phyloP scores from a whole-genome alignment of 148 eudicot species.

The Salicornia ramosissima region DNA sequence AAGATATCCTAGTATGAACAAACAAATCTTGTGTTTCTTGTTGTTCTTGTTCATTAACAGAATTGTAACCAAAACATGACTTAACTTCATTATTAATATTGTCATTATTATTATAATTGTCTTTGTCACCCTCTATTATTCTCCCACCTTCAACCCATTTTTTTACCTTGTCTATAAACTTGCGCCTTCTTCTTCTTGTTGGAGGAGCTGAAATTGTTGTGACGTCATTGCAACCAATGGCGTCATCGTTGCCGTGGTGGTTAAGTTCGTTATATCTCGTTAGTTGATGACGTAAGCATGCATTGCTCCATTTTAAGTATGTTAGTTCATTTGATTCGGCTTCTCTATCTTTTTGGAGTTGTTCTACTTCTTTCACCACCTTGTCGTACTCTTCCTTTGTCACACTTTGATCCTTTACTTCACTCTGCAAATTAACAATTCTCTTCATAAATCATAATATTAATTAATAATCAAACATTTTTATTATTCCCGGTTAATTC shows the following conservation, averaged over 20 bases:
- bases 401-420: slow-evolving; percentile 26
- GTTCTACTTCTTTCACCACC: slow-evolving; percentile 37
- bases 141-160: slow-evolving; percentile 59
- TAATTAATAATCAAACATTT: too few species aligned
- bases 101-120: slow-evolving; percentile 7
- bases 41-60: slow-evolving; percentile 24
- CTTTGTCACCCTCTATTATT: slow-evolving; percentile 22
- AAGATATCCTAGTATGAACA: slow-evolving; percentile 32
- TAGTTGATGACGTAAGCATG: slow-evolving; percentile 50
- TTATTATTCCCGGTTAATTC: too few species aligned
- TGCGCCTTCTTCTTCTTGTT: slow-evolving; percentile 22
- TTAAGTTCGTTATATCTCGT: slow-evolving; percentile 30
- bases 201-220: neutral
- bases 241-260: neutral
- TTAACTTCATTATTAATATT: slow-evolving; percentile 5
- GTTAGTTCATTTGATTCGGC: slow-evolving; percentile 36
- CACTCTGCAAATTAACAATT: slow-evolving; percentile 25
- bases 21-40: slow-evolving; percentile 27
- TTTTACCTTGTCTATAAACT: slow-evolving; percentile 42
- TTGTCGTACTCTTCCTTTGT: slow-evolving; percentile 31
- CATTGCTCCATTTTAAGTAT: slow-evolving; percentile 51
- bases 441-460: too few species aligned
- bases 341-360: slow-evolving; percentile 30
- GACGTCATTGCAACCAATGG: neutral
- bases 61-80: slow-evolving; percentile 28